Evolutionary conservation across 495 filamentous ascomycete genomes (phyloP).

Genomic region (Lasiosphaeria ovina): DNA sequence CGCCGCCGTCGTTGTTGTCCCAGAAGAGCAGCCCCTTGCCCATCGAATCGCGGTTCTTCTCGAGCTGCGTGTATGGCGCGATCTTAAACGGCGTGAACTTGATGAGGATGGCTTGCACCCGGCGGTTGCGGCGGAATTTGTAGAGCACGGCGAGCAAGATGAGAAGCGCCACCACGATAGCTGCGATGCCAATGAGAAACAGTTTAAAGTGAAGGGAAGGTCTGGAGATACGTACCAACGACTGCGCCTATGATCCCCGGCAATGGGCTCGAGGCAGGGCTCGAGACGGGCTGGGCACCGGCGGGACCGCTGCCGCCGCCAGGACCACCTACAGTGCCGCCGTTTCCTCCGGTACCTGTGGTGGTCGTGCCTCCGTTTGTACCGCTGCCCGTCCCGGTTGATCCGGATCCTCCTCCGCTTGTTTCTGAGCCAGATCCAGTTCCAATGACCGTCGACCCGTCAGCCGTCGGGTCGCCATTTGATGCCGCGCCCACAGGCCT

Average conservation of each 20-base stretch:
- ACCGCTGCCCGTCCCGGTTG: neutral
- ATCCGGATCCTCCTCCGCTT: neutral
- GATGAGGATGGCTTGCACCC: conserved; percentile 25
- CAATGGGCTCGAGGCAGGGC: conserved; percentile 11
- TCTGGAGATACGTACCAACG: conserved; percentile 18
- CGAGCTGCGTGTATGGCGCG: conserved; percentile 21
- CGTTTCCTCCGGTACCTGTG: neutral
- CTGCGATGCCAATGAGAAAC: conserved; percentile 11
- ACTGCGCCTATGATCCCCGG: conserved; percentile 25
- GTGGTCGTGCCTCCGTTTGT: neutral
- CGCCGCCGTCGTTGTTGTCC: conserved; percentile 8
- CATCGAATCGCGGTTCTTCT: conserved; percentile 31
- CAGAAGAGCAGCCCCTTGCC: conserved; percentile 27
- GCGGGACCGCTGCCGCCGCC: neutral
- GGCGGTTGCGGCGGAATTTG: conserved; percentile 25
- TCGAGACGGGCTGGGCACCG: neutral
- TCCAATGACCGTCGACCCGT: neutral
- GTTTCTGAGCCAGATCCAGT: conserved; percentile 1
- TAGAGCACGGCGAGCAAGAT: conserved; percentile 27
- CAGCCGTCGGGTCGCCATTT: neutral
- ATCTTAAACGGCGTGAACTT: conserved; percentile 28
- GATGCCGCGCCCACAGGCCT: neutral
- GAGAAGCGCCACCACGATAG: conserved; percentile 25
- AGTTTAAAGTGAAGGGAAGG: neutral
- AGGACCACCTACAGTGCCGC: neutral